Conservation (phyloP, 495 filamentous ascomycete genomes). For the Hypomontagnella monticulosa region DNA sequence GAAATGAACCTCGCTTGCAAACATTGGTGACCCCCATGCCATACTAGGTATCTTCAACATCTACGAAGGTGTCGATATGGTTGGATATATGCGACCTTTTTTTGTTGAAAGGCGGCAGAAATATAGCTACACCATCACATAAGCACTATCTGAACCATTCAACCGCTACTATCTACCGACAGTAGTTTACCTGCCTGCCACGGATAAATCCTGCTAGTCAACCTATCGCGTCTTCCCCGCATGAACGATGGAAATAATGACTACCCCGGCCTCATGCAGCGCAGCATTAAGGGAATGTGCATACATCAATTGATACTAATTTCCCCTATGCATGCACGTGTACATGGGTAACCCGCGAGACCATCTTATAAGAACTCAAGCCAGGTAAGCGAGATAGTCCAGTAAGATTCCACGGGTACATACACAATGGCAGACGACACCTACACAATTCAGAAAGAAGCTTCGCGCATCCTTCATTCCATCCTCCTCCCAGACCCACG, state of each 20-base stretch:
- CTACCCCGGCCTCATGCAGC: too few relatives aligned
- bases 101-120: too few relatives aligned
- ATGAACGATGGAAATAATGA: not conserved
- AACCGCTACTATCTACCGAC: slow-evolving; percentile 23
- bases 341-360: not conserved
- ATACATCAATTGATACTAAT: too few relatives aligned
- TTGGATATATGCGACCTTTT: too few relatives aligned
- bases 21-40: too few relatives aligned
- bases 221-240: slow-evolving; percentile 22
- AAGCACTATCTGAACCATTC: not conserved
- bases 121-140: not conserved
- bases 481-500: slow-evolving; percentile 37
- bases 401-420: not conserved
- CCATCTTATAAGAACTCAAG: not conserved
- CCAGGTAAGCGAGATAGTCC: not conserved
- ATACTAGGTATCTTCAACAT: too few relatives aligned
- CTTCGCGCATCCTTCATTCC: slow-evolving; percentile 38
- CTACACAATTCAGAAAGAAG: slow-evolving; percentile 44
- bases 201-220: slow-evolving; percentile 31
- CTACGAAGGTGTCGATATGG: too few relatives aligned
- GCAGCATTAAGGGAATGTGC: too few relatives aligned
- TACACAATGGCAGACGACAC: slow-evolving; percentile 15
- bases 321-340: not conserved
- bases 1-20: too few relatives aligned
- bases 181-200: slow-evolving; percentile 6